Conservation (phyloP, 352 stramenopile genomes). For the Globisporangium nodosum region DNA sequence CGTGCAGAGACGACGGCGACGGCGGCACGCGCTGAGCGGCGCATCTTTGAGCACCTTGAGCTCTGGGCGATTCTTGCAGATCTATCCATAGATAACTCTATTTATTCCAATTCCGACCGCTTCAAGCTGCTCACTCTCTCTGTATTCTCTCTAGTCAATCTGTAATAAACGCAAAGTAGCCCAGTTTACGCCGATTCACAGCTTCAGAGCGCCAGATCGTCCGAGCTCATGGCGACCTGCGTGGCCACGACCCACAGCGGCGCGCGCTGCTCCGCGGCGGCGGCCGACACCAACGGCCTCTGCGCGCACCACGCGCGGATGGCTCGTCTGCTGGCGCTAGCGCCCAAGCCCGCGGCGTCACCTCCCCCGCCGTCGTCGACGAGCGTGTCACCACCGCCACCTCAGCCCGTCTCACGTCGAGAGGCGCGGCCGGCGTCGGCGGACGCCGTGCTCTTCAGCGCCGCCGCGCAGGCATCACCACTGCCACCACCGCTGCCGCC, state of each 20-base stretch:
- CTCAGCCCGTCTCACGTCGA: neutral
- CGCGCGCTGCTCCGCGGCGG: conserved; percentile 51
- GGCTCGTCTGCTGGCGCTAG: conserved; percentile 72
- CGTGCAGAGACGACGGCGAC: neutral
- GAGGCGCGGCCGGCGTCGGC: no score
- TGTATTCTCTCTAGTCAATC: neutral
- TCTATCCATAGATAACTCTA: neutral
- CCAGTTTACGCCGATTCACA: neutral
- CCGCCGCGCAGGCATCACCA: no score
- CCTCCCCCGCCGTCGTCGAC: neutral
- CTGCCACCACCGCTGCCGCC: no score
- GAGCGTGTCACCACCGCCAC: no score
- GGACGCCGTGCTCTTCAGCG: neutral
- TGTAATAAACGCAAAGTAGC: neutral
- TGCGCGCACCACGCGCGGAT: conserved; percentile 80
- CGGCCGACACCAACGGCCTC: conserved; percentile 27
- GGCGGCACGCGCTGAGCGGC: neutral
- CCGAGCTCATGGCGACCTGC: conserved; percentile 20
- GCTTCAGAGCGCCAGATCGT: neutral
- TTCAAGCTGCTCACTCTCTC: no score
- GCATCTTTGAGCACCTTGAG: neutral
- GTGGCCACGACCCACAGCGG: conserved; percentile 61
- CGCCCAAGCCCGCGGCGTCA: conserved; percentile 34
- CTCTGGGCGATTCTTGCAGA: neutral
- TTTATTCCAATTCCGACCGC: no score